Base-by-base conservation (phyloP, 768 basidiomycete genomes). In the Wakefieldia striispora region DNA sequence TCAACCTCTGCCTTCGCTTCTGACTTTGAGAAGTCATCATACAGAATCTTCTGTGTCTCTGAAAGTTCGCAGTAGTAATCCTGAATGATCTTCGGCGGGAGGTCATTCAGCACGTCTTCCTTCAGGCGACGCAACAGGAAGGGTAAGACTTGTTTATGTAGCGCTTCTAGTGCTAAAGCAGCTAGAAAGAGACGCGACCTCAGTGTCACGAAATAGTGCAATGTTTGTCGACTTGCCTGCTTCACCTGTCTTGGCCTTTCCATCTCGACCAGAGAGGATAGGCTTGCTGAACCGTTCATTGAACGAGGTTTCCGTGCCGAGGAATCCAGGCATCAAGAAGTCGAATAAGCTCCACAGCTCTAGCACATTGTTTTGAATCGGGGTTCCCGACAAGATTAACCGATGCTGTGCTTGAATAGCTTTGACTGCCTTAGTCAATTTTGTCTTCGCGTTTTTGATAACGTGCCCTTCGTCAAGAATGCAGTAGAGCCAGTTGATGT, bases 291-390 rank as follows among this genome's bases (percentile, higher is more conserved):
- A 99, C 26, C 91, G 82, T 49, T 98, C 94, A 60, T 92, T 95
- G 75, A 99, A 99, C 2, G 86, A 87, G 13, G 84, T 68, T 67
- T 98, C 97, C 12, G 88, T 93, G n/a, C 97, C 97, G 44, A 99
- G 74, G 73, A 99, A 98, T 4, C 97, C 97, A 14, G 97, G 97
- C 97, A 99, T 99, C 57, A 99, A 73, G 72, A 98, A 99, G 70
- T 99, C 97, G 68, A 99, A 99, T 38, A 99, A 72, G 69, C 92
- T 97, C 97, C 97, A 99, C 2, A 99, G 73, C 65, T 99, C 97
- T 42, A 99, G 75, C 2, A 99, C 94, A 64, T 99, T 98, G 67
- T 99, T 99, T 71, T 99, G 97, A 50, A 99, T 98, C 0, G 97
- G 97, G 6, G 97, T 99, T 33, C 97, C 97, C 0, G 94, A 97